These are phyloP conservation scores for Sugiyamaella pinicola DNA, from an alignment of 1,139 yeast species.

Conservation along the genomic window DNA sequence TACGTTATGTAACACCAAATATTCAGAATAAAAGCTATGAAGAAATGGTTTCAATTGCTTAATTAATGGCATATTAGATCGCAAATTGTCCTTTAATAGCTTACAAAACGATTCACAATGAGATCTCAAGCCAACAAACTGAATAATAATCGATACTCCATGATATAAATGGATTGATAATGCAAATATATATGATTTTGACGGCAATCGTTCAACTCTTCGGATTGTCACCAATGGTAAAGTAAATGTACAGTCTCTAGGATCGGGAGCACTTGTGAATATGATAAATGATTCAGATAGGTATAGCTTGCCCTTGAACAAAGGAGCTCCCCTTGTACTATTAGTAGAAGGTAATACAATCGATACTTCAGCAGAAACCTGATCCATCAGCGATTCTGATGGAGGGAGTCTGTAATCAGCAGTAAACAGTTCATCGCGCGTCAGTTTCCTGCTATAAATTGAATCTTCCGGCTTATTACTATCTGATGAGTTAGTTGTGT, in stretches of 20 bases:
- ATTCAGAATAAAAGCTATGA: constrained; percentile 81
- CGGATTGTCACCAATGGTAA: constrained; percentile 78
- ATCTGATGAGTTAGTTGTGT: constrained; percentile 37
- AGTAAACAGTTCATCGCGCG: constrained; percentile 72
- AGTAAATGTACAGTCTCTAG: constrained; percentile 65
- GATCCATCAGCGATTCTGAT: constrained; percentile 64
- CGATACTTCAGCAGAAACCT: constrained; percentile 69
- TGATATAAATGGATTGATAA: constrained; percentile 70
- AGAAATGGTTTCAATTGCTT: constrained; percentile 65
- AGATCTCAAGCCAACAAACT: constrained; percentile 76
- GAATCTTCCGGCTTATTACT: constrained; percentile 33
- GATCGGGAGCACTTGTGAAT: constrained; percentile 71
- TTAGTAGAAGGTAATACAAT: constrained; percentile 48
- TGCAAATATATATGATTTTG: constrained; percentile 77
- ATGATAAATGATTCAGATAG: constrained; percentile 75
- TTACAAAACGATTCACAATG: constrained; percentile 82
- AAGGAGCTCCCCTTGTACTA: constrained; percentile 35
- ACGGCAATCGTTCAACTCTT: constrained; percentile 83
- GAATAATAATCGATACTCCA: constrained; percentile 62
- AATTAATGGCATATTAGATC: constrained; percentile 65
- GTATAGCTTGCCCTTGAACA: constrained; percentile 60
- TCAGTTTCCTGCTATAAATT: constrained; percentile 41
- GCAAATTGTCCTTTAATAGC: constrained; percentile 61
- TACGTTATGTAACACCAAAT: constrained; percentile 51
- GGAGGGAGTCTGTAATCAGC: constrained; percentile 69